Evolutionary conservation across 768 basidiomycete species (phyloP), one percentile per base, ranked within the genome.

Genomic region (Psilocybe cyanescens): DNA sequence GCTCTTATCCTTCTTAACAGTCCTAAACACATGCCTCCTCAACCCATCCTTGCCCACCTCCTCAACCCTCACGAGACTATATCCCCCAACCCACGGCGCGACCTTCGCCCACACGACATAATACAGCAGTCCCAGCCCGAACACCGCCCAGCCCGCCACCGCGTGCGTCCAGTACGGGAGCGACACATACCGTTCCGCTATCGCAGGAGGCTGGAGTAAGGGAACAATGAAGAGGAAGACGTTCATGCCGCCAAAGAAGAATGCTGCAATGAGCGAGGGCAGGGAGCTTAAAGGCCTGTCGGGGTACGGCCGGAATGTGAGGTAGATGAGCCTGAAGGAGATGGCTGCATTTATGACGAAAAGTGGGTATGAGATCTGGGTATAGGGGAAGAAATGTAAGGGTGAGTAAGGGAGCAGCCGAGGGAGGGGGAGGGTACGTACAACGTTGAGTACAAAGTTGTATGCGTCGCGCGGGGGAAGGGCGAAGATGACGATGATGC

Each of bases 391-490:
- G 31, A 24, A 14, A 19, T 7, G 24, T 24, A 24, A 24, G 24
- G 24, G 24, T 24, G 17, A 17, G 41, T 3, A 41, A 31, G 16
- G 8, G 24, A 39, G 24, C 6, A 0, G 33, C 2, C 1, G 17
- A 2, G 29, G 12, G 8, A 3, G 1, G 3, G 4, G 45, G 19
- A 8, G 29, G 7, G 3, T 45, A 72, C 85, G 52, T 65, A 86
- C 86, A 65, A 78, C 71, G 67, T 84, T 86, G 66, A 87, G 72
- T 29, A 85, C 78, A 69, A 91, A 88, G 56, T 81, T 79, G 69
- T 87, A 91, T 0, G 87, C 86, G 64, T 90, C 89, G 3, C 89
- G 88, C 0, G 86, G 79, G 0, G 89, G 89, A 0, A 78, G 65
- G 16, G 70, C 70, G 53, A 79, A 73, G 28, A 79, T 74, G 33